phyloP scores from a whole-genome alignment of 139 green algal genomes.

The Chlorella sp. region DNA sequence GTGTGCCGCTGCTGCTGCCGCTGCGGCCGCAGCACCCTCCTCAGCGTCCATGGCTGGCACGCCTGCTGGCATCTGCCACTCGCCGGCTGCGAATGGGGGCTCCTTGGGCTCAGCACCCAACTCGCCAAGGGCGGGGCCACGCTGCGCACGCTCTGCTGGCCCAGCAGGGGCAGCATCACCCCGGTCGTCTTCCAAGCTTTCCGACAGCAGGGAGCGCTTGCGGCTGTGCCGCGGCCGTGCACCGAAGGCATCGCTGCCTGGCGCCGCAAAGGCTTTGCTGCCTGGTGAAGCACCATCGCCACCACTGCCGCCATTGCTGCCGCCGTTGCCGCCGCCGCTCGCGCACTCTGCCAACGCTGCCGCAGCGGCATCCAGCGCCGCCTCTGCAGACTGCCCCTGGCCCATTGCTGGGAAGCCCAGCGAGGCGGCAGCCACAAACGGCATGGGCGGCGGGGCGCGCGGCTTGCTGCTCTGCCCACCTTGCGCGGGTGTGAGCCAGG shows the following conservation, averaged over 20 bases:
- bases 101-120: too few species aligned
- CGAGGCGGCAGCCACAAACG: background rate
- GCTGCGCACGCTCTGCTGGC: background rate
- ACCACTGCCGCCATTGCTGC: background rate
- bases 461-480: background rate
- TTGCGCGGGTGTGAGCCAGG: background rate
- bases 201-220: slow-evolving; percentile 7
- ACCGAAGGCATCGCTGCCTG: too few species aligned
- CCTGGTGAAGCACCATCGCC: background rate
- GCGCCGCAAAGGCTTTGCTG: background rate
- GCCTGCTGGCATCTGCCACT: too few species aligned
- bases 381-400: background rate
- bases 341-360: background rate
- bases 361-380: background rate
- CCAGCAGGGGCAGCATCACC: too few species aligned
- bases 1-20: background rate
- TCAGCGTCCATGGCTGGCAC: too few species aligned
- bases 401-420: background rate
- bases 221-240: background rate
- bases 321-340: background rate
- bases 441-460: background rate
- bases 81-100: too few species aligned
- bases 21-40: background rate
- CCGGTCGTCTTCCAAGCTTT: background rate
- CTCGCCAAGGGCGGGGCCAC: background rate